phyloP scores from a whole-genome alignment of 2,329 filamentous ascomycete species.

The Monilinia laxa region DNA sequence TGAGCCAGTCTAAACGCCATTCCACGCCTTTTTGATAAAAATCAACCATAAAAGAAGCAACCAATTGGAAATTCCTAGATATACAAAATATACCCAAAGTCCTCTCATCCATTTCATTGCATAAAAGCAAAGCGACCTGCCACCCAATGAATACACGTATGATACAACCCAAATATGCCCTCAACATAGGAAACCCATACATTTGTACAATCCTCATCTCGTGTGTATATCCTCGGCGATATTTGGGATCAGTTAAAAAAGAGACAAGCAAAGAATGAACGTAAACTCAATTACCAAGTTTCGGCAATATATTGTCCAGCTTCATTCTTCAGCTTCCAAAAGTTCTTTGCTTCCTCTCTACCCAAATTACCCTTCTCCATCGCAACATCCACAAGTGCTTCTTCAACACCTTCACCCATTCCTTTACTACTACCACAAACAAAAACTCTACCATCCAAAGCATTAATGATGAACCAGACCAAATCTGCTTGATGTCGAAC shows the following conservation, averaged over 20 bases:
- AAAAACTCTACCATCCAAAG: conserved; percentile 92
- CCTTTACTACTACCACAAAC: conserved; percentile 94
- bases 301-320: conserved; percentile 94
- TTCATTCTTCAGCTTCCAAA: conserved; percentile 90
- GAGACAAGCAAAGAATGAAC: not conserved
- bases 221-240: not conserved
- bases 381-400: conserved; percentile 82
- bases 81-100: not conserved
- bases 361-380: conserved; percentile 90
- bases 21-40: not conserved
- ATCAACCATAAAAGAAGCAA: not conserved
- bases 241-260: not conserved
- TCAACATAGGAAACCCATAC: not conserved
- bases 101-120: not conserved
- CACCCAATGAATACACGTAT: conserved; percentile 1
- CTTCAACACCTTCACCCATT: conserved; percentile 96
- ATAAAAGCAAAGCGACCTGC: conserved; percentile 1
- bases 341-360: conserved; percentile 75
- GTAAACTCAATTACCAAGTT: conserved; percentile 54
- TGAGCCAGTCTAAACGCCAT: not conserved
- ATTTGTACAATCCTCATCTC: not conserved
- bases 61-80: not conserved
- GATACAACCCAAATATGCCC: not conserved
- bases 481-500: conserved; percentile 87
- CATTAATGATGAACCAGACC: conserved; percentile 98